Evolutionary conservation across 1,284 basidiomycete species (phyloP).

Genomic region (Stygiomarasmius scandens): DNA sequence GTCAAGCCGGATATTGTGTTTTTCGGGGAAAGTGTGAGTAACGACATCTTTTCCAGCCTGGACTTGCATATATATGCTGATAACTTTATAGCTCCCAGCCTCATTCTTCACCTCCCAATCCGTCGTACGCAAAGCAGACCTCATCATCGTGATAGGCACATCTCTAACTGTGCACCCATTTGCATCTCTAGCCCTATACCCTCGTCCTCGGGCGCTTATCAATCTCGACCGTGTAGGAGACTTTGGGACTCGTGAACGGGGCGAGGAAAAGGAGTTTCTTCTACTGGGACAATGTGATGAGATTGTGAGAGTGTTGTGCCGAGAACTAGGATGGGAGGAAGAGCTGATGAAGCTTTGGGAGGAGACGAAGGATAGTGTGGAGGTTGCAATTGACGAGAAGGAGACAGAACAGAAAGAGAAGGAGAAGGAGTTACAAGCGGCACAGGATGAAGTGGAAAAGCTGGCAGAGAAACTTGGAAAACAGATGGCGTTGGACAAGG

Average conservation of each 20-base stretch:
- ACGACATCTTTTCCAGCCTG: too few relatives aligned
- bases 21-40: conserved; percentile 80
- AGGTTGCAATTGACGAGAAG: conserved; percentile 19
- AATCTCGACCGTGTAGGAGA: conserved; percentile 70
- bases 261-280: conserved; percentile 56
- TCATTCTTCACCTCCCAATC: conserved; percentile 54
- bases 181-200: conserved; percentile 61
- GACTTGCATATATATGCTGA: conserved; percentile 8
- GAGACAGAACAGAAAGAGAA: conserved; percentile 17
- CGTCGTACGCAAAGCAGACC: conserved; percentile 66
- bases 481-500: conserved; percentile 22
- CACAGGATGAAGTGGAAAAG: conserved; percentile 35
- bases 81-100: conserved; percentile 52
- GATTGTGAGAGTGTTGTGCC: conserved; percentile 57
- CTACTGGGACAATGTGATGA: conserved; percentile 72
- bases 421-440: conserved; percentile 1
- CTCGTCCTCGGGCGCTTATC: conserved; percentile 72
- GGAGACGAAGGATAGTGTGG: conserved; percentile 38
- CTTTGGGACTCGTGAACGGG: conserved; percentile 41
- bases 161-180: conserved; percentile 84
- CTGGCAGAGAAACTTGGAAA: conserved; percentile 34
- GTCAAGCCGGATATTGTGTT: conserved; percentile 96
- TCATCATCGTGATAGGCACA: conserved; percentile 92
- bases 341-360: conserved; percentile 63
- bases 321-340: conserved; percentile 70